These are phyloP conservation scores for Fulvia fulva DNA, from an alignment of 2,329 filamentous ascomycete genomes.

Conservation along the genomic window DNA sequence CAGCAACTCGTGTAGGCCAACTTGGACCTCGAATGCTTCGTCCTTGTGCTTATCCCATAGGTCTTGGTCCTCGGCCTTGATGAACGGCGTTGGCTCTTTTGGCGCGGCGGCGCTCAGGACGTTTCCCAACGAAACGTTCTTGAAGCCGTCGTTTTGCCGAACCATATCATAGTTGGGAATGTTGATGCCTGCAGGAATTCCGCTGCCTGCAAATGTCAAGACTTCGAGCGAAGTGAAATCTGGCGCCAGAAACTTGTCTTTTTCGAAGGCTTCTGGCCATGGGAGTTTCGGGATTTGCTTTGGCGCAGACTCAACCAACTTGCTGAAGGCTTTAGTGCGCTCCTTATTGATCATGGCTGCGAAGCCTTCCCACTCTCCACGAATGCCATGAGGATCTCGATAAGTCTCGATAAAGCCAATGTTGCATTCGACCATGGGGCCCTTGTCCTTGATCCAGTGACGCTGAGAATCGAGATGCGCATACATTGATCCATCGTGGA, in stretches of 20 bases:
- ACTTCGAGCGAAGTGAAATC: conserved; percentile 96
- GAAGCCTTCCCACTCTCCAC: conserved; percentile 45
- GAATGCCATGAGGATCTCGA: conserved; percentile 51
- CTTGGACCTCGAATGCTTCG: conserved; percentile 87
- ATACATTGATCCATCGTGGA: conserved; percentile 48
- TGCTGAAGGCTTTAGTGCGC: conserved; percentile 80
- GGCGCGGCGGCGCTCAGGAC: conserved; percentile 87
- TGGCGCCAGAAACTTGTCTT: conserved; percentile 90
- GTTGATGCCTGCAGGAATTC: conserved; percentile 54
- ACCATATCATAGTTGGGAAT: conserved; percentile 64
- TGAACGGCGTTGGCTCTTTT: conserved; percentile 84
- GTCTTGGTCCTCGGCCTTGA: conserved; percentile 70
- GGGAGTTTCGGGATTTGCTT: conserved; percentile 83
- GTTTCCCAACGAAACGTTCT: conserved; percentile 91
- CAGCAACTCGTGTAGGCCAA: conserved; percentile 85
- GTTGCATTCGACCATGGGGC: conserved; percentile 49
- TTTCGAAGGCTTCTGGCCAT: conserved; percentile 86
- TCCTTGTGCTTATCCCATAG: conserved; percentile 81
- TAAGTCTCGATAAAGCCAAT: conserved; percentile 56
- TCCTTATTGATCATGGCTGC: conserved; percentile 75
- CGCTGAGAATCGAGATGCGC: conserved; percentile 50
- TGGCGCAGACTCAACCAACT: conserved; percentile 76
- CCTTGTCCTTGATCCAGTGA: conserved; percentile 52
- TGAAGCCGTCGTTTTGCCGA: conserved; percentile 76
- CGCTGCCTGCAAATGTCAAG: conserved; percentile 68